Conservation (phyloP, 768 basidiomycete genomes). For the Boletales sp. region DNA sequence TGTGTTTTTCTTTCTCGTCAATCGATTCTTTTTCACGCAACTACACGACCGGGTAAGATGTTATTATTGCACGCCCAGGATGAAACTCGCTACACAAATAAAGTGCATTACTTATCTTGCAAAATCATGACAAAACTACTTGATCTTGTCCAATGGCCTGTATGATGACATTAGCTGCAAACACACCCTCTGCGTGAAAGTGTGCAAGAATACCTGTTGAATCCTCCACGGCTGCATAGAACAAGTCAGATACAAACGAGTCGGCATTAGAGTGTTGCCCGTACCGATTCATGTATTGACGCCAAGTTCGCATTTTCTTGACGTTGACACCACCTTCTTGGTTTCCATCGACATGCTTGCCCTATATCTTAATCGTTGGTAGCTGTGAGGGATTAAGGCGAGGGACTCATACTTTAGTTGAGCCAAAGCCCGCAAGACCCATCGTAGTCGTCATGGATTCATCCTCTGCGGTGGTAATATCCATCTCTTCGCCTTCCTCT, state of each 20-base stretch:
- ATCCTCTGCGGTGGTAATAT: conserved; percentile 62
- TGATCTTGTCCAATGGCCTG: conserved; percentile 95
- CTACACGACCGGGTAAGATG: not conserved
- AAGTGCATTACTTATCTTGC: conserved; percentile 18
- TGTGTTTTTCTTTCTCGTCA: conserved; percentile 6
- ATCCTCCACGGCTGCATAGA: conserved; percentile 66
- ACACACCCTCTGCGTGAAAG: not conserved
- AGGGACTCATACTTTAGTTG: conserved; percentile 66
- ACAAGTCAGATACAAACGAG: conserved; percentile 10
- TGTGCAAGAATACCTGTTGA: conserved; percentile 59
- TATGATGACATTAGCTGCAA: conserved; percentile 15
- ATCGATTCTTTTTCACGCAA: not conserved
- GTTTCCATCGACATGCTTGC: conserved; percentile 77
- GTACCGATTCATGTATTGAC: conserved; percentile 97
- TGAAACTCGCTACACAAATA: conserved; percentile 6
- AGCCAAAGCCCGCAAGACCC: conserved; percentile 85
- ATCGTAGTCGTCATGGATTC: conserved; percentile 86
- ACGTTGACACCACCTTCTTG: conserved; percentile 65
- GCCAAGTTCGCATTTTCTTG: conserved; percentile 88
- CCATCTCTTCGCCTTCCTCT: conserved; percentile 51
- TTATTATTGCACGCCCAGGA: conserved; percentile 2
- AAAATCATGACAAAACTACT: conserved; percentile 39
- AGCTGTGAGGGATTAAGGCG: not conserved
- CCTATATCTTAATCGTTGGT: conserved; percentile 39
- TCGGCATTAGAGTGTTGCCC: conserved; percentile 13